Conservation (phyloP, 495 filamentous ascomycete genomes). For the Xylaria castorea region DNA sequence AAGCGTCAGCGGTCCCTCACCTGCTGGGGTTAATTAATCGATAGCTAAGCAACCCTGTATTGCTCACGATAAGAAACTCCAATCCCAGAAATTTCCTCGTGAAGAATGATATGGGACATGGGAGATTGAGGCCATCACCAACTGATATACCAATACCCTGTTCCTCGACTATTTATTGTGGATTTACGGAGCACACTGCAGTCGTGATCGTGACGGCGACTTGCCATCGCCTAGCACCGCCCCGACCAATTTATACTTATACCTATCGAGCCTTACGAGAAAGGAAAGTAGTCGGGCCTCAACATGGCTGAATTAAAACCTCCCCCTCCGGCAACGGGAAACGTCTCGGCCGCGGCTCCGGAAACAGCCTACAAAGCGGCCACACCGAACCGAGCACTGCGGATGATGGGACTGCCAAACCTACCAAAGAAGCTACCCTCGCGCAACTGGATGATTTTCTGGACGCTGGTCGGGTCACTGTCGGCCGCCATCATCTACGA, state of each 20-base stretch:
- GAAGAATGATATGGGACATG: not conserved
- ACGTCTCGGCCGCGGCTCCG: constrained; percentile 29
- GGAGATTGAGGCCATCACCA: constrained; percentile 5
- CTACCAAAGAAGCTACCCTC: constrained; percentile 87
- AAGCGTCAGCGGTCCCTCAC: not conserved
- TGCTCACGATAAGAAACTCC: constrained; percentile 6
- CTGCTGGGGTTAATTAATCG: constrained; percentile 1
- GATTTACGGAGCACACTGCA: not conserved
- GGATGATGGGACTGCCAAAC: constrained; percentile 82
- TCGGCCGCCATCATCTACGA: constrained; percentile 84
- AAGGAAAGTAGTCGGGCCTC: not conserved
- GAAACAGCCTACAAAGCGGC: constrained; percentile 52
- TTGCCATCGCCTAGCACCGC: not conserved
- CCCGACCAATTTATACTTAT: not conserved
- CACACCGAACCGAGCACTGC: constrained; percentile 70
- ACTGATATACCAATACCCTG: not conserved
- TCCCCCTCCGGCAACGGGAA: constrained; percentile 15
- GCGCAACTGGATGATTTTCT: constrained; percentile 97
- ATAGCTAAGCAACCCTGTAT: constrained; percentile 4
- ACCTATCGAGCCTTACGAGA: not conserved
- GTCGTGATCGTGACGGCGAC: not conserved
- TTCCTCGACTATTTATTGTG: not conserved
- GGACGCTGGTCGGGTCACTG: constrained; percentile 77
- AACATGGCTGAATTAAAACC: constrained; percentile 30
- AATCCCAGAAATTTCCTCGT: constrained; percentile 19